Base-by-base conservation (phyloP, 208 protist genomes). In the Leptomonas pyrrhocoris region DNA sequence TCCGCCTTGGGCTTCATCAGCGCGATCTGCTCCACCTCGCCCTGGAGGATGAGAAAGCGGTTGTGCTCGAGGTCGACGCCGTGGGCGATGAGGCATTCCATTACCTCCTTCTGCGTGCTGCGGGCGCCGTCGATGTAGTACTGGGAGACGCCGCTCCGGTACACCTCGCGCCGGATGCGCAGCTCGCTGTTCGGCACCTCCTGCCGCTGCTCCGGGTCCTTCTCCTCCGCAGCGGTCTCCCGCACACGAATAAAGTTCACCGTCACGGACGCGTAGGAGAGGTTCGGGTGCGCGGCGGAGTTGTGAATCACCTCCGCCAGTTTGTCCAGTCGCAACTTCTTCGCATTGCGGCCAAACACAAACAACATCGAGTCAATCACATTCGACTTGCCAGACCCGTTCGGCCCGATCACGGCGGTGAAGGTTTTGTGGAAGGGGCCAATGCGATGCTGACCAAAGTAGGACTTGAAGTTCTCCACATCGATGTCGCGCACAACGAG, bases 361-460 rank as follows among this genome's bases (percentile, higher is more conserved):
- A 99, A 99, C 7, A 99, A 89, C 82, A 99, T 94, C 4, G 98
- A 92, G 81, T 99, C 99, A 67, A 99, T 99, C 18, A 99, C 98
- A 82, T 99, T 99, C 13, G 98, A 99, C 90, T 99, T 99, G 62
- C 99, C 99, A 31, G 93, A 98, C 38, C 99, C 99, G 83, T 99
- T 99, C 15, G 99, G 99, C 13, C 99, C 99, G 54, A 99, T 98
- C 30, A 99, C 95, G 15, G 98, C 94, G 27, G 98, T 98, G 84
- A 99, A 99, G 43, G 90, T 98, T 81, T 99, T 99, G 89, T 99
- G 98, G 79, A 99, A 99, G 0, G 99, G 98, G 7, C 99, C 99
- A 58, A 99, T 98, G 54, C 89, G 84, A 61, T 98, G 92, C n/a
- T 63, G 79, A 9, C 99, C 99, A 28, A 92, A 97, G 87, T 99